Base-by-base conservation (phyloP, 2,329 filamentous ascomycete genomes). In the Elsinoe batatas region DNA sequence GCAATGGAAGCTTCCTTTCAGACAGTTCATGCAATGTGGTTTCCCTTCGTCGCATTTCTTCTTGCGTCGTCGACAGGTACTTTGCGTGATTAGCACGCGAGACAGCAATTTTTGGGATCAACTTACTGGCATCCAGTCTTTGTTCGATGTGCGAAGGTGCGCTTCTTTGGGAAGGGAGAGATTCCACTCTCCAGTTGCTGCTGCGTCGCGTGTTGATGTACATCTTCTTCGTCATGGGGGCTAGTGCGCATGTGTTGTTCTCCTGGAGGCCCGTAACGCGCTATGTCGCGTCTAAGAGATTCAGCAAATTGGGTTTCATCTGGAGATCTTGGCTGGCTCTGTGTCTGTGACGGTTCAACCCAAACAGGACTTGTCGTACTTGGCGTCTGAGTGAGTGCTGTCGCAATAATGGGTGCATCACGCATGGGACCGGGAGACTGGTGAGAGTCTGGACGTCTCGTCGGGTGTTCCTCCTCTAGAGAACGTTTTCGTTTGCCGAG, bases 1-100 rank as follows among this genome's bases (percentile, higher is more conserved):
- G 69, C 93, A 98, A 33, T 88, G 76, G 68, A 97, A 97, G 13
- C 88, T 88, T 43, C 93, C 91, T 59, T 89, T 86, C 56, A 87
- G 78, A 72, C 93, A 98, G 66, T 98, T 97, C 67, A 85, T 87
- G 72, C 93, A 97, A 70, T 89, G 83, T 22, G 93, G 93, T 69
- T 95, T 94, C 54, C 80, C 81, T 74, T 97, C 93, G 67, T 97
- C 91, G 67, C 93, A 97, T 72, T 97, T 97, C 82, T 97, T 97
- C 79, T 97, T 97, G 58, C 91, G 81, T 67, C 82, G 82, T 58
- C 55, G 55, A 37, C 37, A 51, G 1, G 55, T 57, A 18, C 43
- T 56, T 13, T 20, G 15, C 11, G 12, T 46, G 13, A 17, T 47
- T 6, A 46, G 53, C n/a, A 49, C 13, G 5, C 17, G 15, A 17